These are phyloP conservation scores for Alternaria tenuissima DNA, from an alignment of 2,329 filamentous ascomycete genomes.

Conservation along the genomic window DNA sequence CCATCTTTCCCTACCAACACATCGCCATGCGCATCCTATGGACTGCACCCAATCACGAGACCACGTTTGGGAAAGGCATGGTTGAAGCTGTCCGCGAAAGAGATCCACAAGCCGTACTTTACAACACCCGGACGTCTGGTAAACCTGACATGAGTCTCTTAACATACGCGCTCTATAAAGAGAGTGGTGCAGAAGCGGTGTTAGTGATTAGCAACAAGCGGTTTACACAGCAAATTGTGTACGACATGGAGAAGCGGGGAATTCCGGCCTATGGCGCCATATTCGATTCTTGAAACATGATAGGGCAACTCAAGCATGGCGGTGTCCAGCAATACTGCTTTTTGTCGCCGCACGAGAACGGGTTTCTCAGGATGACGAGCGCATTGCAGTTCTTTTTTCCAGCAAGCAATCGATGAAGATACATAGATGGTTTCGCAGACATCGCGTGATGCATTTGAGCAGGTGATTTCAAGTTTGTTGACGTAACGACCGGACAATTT, in stretches of 20 bases:
- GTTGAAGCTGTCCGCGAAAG: slow-evolving; percentile 65
- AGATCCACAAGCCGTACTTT: slow-evolving; percentile 71
- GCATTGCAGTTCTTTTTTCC: neutral
- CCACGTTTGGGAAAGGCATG: slow-evolving; percentile 70
- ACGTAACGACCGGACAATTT: neutral
- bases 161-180: slow-evolving; percentile 62
- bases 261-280: slow-evolving; percentile 76
- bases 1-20: slow-evolving; percentile 60
- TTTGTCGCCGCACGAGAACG: neutral
- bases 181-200: slow-evolving; percentile 69
- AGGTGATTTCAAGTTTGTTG: neutral
- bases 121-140: slow-evolving; percentile 70
- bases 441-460: neutral
- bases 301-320: neutral
- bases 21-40: slow-evolving; percentile 71
- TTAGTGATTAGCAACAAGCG: slow-evolving; percentile 76
- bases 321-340: neutral
- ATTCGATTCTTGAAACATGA: slow-evolving; percentile 66
- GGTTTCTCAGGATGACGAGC: neutral
- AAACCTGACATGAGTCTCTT: slow-evolving; percentile 70
- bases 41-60: slow-evolving; percentile 70
- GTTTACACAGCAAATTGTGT: slow-evolving; percentile 73
- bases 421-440: neutral
- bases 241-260: slow-evolving; percentile 71
- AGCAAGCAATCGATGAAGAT: neutral